These are phyloP conservation scores for Gaultheria prostrata DNA, from an alignment of 148 eudicot genomes.

Conservation along the genomic window DNA sequence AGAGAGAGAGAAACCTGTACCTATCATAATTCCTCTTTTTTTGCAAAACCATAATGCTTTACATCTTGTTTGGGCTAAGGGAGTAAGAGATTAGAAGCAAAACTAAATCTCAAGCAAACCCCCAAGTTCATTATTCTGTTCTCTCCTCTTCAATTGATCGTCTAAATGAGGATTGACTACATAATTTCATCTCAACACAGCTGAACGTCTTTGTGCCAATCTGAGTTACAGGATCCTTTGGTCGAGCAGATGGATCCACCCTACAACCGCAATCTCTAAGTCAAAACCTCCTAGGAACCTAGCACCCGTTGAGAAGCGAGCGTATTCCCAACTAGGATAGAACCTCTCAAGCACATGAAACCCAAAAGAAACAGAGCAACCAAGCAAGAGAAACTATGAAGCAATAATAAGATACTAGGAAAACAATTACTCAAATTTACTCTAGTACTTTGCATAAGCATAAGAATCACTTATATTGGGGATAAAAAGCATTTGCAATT, in stretches of 20 bases:
- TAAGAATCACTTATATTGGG: neutral
- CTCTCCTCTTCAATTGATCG: neutral
- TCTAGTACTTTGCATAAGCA: neutral
- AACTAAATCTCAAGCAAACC: neutral
- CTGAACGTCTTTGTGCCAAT: too few relatives aligned
- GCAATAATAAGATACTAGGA: neutral
- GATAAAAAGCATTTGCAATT: neutral
- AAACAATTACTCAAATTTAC: neutral
- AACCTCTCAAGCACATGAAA: neutral
- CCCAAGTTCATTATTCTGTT: neutral
- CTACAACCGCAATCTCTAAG: neutral
- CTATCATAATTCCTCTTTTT: neutral
- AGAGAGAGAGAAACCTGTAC: neutral
- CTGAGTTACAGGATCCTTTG: neutral
- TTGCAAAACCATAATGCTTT: neutral
- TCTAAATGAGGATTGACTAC: neutral
- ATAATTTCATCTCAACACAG: neutral
- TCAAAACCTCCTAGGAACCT: neutral
- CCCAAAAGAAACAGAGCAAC: neutral
- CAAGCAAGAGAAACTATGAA: neutral
- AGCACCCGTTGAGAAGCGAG: neutral
- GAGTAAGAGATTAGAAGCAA: neutral
- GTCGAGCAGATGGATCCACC: neutral
- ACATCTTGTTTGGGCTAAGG: neutral
- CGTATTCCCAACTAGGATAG: neutral